phyloP scores from a whole-genome alignment of 2,329 filamentous ascomycete species.

The Phoma sp. region DNA sequence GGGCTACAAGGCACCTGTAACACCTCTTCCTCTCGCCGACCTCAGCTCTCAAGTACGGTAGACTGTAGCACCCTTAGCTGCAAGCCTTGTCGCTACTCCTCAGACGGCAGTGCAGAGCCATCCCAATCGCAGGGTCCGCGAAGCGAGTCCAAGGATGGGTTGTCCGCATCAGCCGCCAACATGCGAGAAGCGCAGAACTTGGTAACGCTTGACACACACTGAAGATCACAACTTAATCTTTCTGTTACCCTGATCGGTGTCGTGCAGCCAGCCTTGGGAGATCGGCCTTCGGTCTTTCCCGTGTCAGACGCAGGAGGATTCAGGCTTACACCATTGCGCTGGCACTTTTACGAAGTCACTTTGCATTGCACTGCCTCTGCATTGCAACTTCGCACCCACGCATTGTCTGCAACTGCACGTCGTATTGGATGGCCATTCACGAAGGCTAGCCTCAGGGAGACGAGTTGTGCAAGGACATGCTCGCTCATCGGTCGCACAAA shows the following conservation, averaged over 20 bases:
- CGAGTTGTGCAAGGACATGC: not conserved
- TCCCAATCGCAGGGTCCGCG: not conserved
- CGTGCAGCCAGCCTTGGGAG: not conserved
- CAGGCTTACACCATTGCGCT: not conserved
- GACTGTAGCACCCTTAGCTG: not conserved
- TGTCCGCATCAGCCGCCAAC: constrained; percentile 3
- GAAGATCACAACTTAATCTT: not conserved
- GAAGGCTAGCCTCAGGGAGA: not conserved
- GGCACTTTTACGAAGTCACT: not conserved
- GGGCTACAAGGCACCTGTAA: not conserved
- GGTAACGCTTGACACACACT: not conserved
- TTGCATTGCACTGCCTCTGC: not conserved
- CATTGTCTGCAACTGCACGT: not conserved
- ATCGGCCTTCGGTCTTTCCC: not conserved
- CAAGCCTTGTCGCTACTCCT: not conserved
- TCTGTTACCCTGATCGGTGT: not conserved
- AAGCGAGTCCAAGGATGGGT: not conserved
- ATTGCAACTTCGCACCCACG: not conserved
- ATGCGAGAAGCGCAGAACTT: not conserved
- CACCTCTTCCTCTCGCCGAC: not conserved
- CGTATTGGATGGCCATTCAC: not conserved
- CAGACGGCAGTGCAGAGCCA: not conserved
- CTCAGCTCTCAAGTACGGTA: not conserved
- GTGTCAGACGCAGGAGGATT: not conserved
- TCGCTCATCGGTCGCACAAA: not conserved